These are phyloP conservation scores for Pseudocercospora crystallina DNA, from an alignment of 2,329 filamentous ascomycete genomes.

Conservation along the genomic window DNA sequence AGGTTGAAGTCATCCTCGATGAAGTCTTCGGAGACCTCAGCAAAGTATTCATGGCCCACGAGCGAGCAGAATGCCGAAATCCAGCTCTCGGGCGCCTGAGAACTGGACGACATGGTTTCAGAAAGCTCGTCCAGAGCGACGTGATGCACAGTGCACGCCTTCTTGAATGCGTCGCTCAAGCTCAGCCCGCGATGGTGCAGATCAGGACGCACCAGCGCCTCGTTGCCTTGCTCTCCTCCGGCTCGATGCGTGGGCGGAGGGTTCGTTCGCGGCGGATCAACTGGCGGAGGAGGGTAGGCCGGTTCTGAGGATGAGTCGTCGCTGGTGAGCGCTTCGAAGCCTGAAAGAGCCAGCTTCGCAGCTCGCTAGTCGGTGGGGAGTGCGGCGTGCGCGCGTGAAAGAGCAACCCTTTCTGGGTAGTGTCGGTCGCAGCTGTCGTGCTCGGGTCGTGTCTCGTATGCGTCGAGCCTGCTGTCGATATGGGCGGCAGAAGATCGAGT, in stretches of 20 bases:
- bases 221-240: not conserved
- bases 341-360: slow-evolving; percentile 5
- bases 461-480: too few relatives aligned
- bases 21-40: slow-evolving; percentile 97
- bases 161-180: slow-evolving; percentile 31
- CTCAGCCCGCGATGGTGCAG: slow-evolving; percentile 24
- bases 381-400: too few relatives aligned
- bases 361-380: not conserved
- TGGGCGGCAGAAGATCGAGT: too few relatives aligned
- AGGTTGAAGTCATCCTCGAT: slow-evolving; percentile 99
- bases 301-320: slow-evolving; percentile 10
- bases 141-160: slow-evolving; percentile 29
- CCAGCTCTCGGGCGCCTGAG: slow-evolving; percentile 78
- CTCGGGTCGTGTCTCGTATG: too few relatives aligned
- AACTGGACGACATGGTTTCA: slow-evolving; percentile 55
- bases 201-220: slow-evolving; percentile 13
- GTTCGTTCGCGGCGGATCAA: not conserved
- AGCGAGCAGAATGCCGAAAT: slow-evolving; percentile 96
- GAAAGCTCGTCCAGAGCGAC: slow-evolving; percentile 25
- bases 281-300: not conserved
- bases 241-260: not conserved
- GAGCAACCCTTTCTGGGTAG: too few relatives aligned
- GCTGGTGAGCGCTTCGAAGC: slow-evolving; percentile 8
- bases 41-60: slow-evolving; percentile 97
- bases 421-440: too few relatives aligned